Evolutionary conservation across 768 basidiomycete species (phyloP).

Genomic region (Termitomyces sp.): DNA sequence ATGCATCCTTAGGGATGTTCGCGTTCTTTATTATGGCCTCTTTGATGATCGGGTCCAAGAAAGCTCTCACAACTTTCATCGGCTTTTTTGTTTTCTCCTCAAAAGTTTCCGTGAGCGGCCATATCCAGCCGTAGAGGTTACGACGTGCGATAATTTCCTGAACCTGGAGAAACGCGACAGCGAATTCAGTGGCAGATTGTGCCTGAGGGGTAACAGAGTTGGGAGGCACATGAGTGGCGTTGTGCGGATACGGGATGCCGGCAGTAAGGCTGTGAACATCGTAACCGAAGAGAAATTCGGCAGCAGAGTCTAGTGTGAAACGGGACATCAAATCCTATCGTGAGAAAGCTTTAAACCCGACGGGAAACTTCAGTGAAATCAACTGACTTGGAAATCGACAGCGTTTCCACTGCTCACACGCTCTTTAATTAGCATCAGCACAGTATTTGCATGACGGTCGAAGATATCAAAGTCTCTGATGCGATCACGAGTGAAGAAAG

Average conservation of each 20-base stretch:
- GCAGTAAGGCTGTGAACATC: slow-evolving; percentile 49
- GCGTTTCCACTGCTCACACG: slow-evolving; percentile 45
- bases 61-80: slow-evolving; percentile 50
- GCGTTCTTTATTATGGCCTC: slow-evolving; percentile 39
- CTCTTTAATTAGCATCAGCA: slow-evolving; percentile 37
- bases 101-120: slow-evolving; percentile 49
- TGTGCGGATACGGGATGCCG: slow-evolving; percentile 47
- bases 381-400: slow-evolving; percentile 53
- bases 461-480: slow-evolving; percentile 60
- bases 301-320: slow-evolving; percentile 63
- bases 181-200: slow-evolving; percentile 36
- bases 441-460: slow-evolving; percentile 44
- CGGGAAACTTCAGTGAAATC: background rate
- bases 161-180: slow-evolving; percentile 42
- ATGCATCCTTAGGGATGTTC: background rate
- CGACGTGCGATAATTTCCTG: slow-evolving; percentile 39
- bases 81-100: slow-evolving; percentile 38
- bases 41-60: slow-evolving; percentile 45
- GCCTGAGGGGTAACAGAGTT: slow-evolving; percentile 19
- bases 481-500: slow-evolving; percentile 54
- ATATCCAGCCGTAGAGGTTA: slow-evolving; percentile 39
- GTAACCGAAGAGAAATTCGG: slow-evolving; percentile 60
- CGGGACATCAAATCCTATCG: slow-evolving; percentile 51
- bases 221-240: slow-evolving; percentile 21
- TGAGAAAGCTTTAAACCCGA: background rate